A percentile compares a stretch with the other conserved stretches of the same genome.
Evolutionary conservation across 805 yeast genomes (phyloP).

Genomic region (Maudiozyma barnettii): DNA sequence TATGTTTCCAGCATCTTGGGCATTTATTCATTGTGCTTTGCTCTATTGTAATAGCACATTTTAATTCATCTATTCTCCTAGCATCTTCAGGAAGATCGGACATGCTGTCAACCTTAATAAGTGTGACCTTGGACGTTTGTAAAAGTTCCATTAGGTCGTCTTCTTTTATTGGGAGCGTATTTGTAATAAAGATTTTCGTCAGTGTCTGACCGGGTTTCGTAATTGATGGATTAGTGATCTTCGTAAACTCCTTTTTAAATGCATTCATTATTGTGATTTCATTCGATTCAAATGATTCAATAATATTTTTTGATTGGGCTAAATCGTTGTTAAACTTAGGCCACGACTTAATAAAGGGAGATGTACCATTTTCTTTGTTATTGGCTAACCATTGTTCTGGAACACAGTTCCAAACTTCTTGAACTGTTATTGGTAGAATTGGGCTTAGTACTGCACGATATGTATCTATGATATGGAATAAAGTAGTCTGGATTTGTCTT

Average conservation of each 20-base stretch:
- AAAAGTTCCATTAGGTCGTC: conserved; percentile 49
- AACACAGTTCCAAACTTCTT: conserved; percentile 73
- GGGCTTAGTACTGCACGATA: conserved; percentile 71
- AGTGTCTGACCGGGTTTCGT: conserved; percentile 25
- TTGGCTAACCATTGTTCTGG: conserved; percentile 27
- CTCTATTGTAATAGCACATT: conserved; percentile 30
- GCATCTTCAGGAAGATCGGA: not conserved
- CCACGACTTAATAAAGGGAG: conserved; percentile 9
- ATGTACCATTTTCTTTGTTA: conserved; percentile 10
- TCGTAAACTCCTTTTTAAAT: conserved; percentile 14
- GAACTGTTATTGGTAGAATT: conserved; percentile 71
- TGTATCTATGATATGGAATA: conserved; percentile 46
- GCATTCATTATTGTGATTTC: conserved; percentile 14
- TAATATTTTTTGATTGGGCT: not conserved
- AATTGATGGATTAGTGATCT: conserved; percentile 11
- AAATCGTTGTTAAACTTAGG: not conserved
- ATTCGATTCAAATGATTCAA: conserved; percentile 9
- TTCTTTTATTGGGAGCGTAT: conserved; percentile 15
- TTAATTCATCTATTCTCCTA: not conserved
- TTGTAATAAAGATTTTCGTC: conserved; percentile 15
- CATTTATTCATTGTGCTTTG: conserved; percentile 47
- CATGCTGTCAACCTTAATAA: conserved; percentile 19
- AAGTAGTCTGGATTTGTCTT: conserved; percentile 49
- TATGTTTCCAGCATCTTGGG: conserved; percentile 90
- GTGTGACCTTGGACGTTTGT: conserved; percentile 51